Conservation (phyloP, 2,329 filamentous ascomycete species). For the Penicillium expansum region DNA sequence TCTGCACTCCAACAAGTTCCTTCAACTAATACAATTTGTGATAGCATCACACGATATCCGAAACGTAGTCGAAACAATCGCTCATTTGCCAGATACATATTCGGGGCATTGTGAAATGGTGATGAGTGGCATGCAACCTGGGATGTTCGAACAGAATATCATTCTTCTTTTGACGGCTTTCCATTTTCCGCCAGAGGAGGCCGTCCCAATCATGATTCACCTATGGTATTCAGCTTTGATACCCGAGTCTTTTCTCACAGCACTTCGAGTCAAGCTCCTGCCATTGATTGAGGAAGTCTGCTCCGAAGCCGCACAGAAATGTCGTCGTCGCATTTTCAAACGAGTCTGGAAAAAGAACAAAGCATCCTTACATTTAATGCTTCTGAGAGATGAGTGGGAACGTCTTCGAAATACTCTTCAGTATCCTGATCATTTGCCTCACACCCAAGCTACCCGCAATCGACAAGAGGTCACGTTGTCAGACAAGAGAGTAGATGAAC, state of each 20-base stretch:
- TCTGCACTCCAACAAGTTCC: background rate
- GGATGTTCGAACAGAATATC: background rate
- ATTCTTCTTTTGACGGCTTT: background rate
- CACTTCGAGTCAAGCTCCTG: background rate
- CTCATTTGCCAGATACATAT: background rate
- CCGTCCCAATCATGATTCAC: background rate
- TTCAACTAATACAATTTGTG: background rate
- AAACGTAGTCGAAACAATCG: background rate
- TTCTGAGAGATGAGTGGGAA: background rate
- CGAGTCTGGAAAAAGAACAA: background rate
- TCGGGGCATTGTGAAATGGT: background rate
- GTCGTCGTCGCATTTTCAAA: background rate
- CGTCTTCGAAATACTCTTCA: background rate
- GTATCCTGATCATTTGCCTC: background rate
- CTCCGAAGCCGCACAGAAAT: background rate
- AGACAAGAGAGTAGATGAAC: background rate
- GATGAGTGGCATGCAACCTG: background rate
- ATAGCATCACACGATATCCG: slow-evolving; percentile 1
- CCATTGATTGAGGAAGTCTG: background rate
- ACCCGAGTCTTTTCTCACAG: background rate
- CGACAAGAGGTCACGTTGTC: background rate
- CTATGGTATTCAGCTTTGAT: background rate
- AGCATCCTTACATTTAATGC: background rate
- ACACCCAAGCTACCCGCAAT: background rate
- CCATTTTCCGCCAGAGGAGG: background rate